Evolutionary conservation across 2,329 filamentous ascomycete genomes (phyloP).

Genomic region (Fusarium euwallaceae): DNA sequence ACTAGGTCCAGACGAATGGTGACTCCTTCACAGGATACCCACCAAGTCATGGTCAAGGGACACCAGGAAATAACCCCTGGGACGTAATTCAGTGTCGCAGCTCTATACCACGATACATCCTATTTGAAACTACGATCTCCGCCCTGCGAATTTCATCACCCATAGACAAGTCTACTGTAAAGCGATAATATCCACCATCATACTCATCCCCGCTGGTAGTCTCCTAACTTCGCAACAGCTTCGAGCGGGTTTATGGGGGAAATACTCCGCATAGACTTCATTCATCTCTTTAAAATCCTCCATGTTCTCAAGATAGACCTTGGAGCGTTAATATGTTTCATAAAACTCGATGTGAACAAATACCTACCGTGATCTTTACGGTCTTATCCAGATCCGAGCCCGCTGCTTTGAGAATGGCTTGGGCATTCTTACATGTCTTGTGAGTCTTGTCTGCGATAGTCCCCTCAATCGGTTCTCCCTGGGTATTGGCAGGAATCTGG

Average conservation of each 20-base stretch:
- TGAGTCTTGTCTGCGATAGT: constrained; percentile 59
- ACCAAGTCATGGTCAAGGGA: background rate
- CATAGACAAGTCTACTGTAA: background rate
- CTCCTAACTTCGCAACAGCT: background rate
- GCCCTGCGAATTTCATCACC: background rate
- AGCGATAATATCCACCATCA: background rate
- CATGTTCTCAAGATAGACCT: background rate
- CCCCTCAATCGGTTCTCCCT: constrained; percentile 70
- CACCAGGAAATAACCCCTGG: background rate
- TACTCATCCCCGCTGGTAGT: background rate
- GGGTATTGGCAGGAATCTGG: constrained; percentile 73
- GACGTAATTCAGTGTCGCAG: background rate
- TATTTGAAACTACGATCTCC: background rate
- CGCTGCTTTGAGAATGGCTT: constrained; percentile 76
- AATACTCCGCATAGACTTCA: background rate
- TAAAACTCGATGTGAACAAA: too few relatives aligned
- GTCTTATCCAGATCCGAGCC: constrained; percentile 73
- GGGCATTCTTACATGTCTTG: constrained; percentile 64
- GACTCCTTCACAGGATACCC: background rate
- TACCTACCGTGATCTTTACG: constrained; percentile 68
- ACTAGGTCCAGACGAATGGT: background rate
- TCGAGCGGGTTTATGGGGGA: background rate
- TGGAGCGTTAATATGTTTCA: too few relatives aligned
- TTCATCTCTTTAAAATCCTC: background rate
- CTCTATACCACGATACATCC: background rate